Base-by-base conservation (phyloP, 192 early-diverging fungal genomes). In the Backusella tarrabulga region DNA sequence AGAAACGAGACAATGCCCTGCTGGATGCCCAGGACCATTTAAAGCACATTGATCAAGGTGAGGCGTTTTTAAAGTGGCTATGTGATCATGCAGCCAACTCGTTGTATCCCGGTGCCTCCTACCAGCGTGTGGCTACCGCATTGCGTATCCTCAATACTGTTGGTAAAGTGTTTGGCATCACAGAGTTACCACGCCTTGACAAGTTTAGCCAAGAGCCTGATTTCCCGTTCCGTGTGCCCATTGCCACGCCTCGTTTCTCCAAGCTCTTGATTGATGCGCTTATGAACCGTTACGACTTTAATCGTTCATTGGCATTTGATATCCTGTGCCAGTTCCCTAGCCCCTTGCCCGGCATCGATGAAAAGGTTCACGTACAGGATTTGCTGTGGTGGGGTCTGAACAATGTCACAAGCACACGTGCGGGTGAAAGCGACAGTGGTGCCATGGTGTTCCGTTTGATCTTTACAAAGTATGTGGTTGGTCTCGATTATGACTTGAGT, bases 391-490 rank as follows among this genome's bases (percentile, higher is more conserved):
- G 89, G 79, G 92, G 88, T 4, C 76, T 95, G 32, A 80, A 82
- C 40, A 83, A 88, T 81, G 84, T 94, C 32, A 84, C 78, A 72
- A 93, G 91, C 76, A 89, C 90, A 14, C 81, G 92, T 12, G 92
- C 94, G 14, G 89, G 90, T 19, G 93, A 97, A 79, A 93, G 94
- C 79, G 93, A 94, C 67, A 90, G 91, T 76, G 96, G 94, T 36
- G 93, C 93, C n/a, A 87, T 92, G 77, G 82, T 95, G 14, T 84
- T 96, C 42, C 88, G 93, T 23, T 86, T 93, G 79, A 78, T 96
- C 26, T 96, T 95, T 85, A 84, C 86, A 38, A 94, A 93, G 74
- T 96, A 93, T 83, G 91, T 95, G 6, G 72, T 87, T 12, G 77
- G 79, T 23, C 79, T 88, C n/a, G 80, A 79, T 0, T 84, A 80